Evolutionary conservation across 2,329 filamentous ascomycete genomes (phyloP), one percentile per base, ranked within the genome.

Genomic region (Neopestalotiopsis sp.): DNA sequence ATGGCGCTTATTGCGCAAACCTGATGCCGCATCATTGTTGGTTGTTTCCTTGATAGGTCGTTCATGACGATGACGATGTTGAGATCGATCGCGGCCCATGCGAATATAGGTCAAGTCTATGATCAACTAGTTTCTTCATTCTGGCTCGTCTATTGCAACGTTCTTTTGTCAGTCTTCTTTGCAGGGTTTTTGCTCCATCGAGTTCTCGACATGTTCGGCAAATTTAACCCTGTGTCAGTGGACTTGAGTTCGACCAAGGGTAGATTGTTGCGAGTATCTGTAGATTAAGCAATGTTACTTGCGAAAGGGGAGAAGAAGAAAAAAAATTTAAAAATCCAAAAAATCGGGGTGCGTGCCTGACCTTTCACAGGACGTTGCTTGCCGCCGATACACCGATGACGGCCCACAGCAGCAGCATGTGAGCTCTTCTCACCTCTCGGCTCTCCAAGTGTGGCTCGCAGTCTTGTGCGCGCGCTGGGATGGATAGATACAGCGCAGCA

Each of bases 291-390:
- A 52, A 52, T 52, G 45, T n/a, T 75, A 73, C 75, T 75, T 74
- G 69, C 9, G 17, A 52, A 7, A 9, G n/a, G 45, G 7, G 14
- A 52, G n/a, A 71, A 71, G 71, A 73, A 72, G 72, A 20, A 69
- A 71, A 71, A 74, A 75, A 28, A 28, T 28, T 28, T 28, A 28
- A 28, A 24, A 28, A 28, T 28, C 24, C 24, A 28, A 28, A 28
- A 28, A 66, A 67, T 64, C 67, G 62, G 59, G 68, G 65, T 65
- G 59, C 67, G 7, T 42, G 32, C 70, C 71, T 72, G 75, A 76
- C 80, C 80, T 82, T 81, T 82, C 79, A 81, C 74, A 75, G 75
- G 70, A 75, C 75, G 74, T 72, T 75, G 78, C 72, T 82, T 81
- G 76, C 79, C 80, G 80, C 80, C 78, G 75, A 74, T 71, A 70